A percentile compares a stretch with the other conserved stretches of the same genome.
These are phyloP conservation scores for Hypomyces rosellus DNA, from an alignment of 2,329 filamentous ascomycete genomes.

Conservation along the genomic window DNA sequence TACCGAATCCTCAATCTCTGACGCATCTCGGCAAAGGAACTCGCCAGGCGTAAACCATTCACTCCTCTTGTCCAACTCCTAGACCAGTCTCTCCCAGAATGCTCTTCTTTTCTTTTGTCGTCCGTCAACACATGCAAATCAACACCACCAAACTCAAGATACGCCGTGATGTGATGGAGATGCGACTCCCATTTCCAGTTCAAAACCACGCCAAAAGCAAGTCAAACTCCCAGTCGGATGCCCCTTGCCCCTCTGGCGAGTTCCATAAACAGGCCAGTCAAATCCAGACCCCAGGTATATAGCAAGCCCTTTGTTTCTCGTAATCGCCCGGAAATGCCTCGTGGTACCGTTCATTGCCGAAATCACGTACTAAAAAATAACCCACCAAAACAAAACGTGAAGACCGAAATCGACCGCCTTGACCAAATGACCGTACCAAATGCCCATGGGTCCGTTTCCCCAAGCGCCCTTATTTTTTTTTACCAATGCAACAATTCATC, in stretches of 20 bases:
- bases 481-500: conserved; percentile 19
- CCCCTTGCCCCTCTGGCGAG: conserved; percentile 10
- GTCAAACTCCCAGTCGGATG: conserved; percentile 14
- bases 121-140: conserved; percentile 10
- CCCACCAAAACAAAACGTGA: conserved; percentile 11
- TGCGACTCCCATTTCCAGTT: conserved; percentile 13
- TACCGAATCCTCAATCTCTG: too few relatives aligned
- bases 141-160: conserved; percentile 13
- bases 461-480: conserved; percentile 19
- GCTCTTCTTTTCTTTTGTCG: conserved; percentile 6
- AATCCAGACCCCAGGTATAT: conserved; percentile 17
- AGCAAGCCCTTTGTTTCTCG: conserved; percentile 15
- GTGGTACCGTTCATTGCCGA: conserved; percentile 12
- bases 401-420: conserved; percentile 15
- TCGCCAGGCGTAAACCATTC: background rate
- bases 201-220: conserved; percentile 13
- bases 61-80: background rate
- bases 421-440: conserved; percentile 17
- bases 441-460: conserved; percentile 18
- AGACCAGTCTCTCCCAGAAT: background rate
- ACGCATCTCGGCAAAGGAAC: too few relatives aligned
- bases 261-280: conserved; percentile 10
- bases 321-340: conserved; percentile 17
- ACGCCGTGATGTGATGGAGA: conserved; percentile 15
- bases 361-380: conserved; percentile 8